phyloP scores from a whole-genome alignment of 2,329 filamentous ascomycete genomes.

The Nothophaeocryptopus gaeumannii region DNA sequence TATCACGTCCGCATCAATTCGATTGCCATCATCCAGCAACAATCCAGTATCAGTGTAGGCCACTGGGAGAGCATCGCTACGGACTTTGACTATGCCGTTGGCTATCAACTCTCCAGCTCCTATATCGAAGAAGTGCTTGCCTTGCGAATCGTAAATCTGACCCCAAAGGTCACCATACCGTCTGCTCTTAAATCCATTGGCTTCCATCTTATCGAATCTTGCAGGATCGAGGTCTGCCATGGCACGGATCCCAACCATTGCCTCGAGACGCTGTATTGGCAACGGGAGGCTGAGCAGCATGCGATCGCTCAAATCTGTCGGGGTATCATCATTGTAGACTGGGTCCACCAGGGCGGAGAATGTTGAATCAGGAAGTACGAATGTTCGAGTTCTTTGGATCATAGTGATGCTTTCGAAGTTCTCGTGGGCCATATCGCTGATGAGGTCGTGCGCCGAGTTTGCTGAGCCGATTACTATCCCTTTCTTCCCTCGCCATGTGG shows the following conservation, averaged over 20 bases:
- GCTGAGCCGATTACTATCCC: slow-evolving; percentile 47
- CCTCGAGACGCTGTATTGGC: slow-evolving; percentile 28
- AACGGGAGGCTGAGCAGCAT: slow-evolving; percentile 25
- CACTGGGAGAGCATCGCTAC: slow-evolving; percentile 34
- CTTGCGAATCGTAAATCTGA: slow-evolving; percentile 42
- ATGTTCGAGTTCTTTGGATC: slow-evolving; percentile 39
- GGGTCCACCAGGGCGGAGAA: slow-evolving; percentile 14
- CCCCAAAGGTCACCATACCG: slow-evolving; percentile 36
- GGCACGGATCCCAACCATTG: slow-evolving; percentile 30
- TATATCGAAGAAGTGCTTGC: slow-evolving; percentile 49
- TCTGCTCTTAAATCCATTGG: slow-evolving; percentile 42
- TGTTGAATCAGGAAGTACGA: slow-evolving; percentile 31
- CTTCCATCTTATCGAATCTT: slow-evolving; percentile 40
- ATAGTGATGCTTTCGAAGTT: slow-evolving; percentile 42
- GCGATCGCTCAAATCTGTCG: slow-evolving; percentile 18
- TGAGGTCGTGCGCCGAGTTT: slow-evolving; percentile 49
- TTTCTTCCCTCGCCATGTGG: slow-evolving; percentile 39
- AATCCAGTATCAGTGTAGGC: slow-evolving; percentile 41
- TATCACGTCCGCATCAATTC: slow-evolving; percentile 44
- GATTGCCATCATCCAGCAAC: slow-evolving; percentile 41
- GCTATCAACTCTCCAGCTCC: slow-evolving; percentile 42
- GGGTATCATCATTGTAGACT: slow-evolving; percentile 20
- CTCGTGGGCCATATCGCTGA: slow-evolving; percentile 45
- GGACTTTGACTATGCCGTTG: slow-evolving; percentile 45
- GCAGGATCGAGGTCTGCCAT: slow-evolving; percentile 36